A percentile compares a stretch with the other conserved stretches of the same genome.
These are phyloP conservation scores for Hygrophila difformis DNA, from an alignment of 257 asterid genomes.

Conservation along the genomic window DNA sequence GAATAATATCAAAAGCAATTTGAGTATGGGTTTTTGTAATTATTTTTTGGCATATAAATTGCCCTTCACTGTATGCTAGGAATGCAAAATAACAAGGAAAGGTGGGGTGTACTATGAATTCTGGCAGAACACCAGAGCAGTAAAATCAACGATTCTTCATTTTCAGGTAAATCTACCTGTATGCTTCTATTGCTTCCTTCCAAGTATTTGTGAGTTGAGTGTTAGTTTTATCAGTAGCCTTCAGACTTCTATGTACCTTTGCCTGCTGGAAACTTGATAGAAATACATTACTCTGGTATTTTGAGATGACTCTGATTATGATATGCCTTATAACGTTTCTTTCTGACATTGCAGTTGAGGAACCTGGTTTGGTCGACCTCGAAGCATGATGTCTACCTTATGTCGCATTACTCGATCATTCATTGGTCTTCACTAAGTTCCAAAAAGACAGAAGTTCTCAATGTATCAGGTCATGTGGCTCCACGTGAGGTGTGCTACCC, in stretches of 20 bases:
- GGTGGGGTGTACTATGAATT: conserved; percentile 47
- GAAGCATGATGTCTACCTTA: conserved; percentile 56
- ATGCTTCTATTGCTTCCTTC: neutral
- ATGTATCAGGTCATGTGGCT: conserved; percentile 57
- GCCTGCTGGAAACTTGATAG: too few species aligned
- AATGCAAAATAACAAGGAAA: conserved; percentile 46
- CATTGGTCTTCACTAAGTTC: conserved; percentile 55
- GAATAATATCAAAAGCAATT: neutral
- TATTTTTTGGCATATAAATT: neutral
- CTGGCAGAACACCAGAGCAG: conserved; percentile 55
- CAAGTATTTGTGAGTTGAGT: too few species aligned
- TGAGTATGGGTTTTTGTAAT: neutral
- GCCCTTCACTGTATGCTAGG: conserved; percentile 22
- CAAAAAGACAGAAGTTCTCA: conserved; percentile 47
- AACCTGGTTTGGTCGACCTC: conserved; percentile 61
- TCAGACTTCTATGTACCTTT: too few species aligned
- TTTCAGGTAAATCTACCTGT: conserved; percentile 40
- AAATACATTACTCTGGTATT: too few species aligned
- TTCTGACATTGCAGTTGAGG: conserved; percentile 38
- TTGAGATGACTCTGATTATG: too few species aligned
- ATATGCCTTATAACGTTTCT: neutral
- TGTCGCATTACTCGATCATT: conserved; percentile 47
- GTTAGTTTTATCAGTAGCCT: conserved; percentile 7
- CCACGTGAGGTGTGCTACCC: conserved; percentile 35
- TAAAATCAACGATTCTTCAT: conserved; percentile 57